These are phyloP conservation scores for Wickerhamiella vanderwaltii DNA, from an alignment of 805 yeast species.

Conservation along the genomic window DNA sequence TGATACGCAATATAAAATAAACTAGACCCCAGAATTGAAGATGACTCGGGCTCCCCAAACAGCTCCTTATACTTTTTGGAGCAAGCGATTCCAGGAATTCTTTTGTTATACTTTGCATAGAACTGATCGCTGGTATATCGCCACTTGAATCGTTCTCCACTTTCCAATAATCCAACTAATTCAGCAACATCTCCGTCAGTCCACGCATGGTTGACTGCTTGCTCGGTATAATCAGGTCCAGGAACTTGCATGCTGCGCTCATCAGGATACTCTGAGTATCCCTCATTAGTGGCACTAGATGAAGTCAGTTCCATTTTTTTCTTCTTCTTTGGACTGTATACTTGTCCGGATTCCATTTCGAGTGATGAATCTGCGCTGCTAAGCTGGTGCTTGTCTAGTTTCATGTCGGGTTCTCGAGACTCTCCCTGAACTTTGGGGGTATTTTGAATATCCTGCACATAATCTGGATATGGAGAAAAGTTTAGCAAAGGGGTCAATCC, in stretches of 20 bases:
- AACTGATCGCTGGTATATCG: slow-evolving; percentile 38
- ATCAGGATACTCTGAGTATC: slow-evolving; percentile 1
- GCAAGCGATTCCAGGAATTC: slow-evolving; percentile 42
- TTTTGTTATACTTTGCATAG: slow-evolving; percentile 27
- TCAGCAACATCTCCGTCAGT: slow-evolving; percentile 35
- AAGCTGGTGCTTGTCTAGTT: not conserved
- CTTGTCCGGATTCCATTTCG: not conserved
- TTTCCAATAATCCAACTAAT: slow-evolving; percentile 36
- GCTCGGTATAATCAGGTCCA: slow-evolving; percentile 13
- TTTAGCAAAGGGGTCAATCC: slow-evolving; percentile 6
- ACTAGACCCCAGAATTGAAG: slow-evolving; percentile 37
- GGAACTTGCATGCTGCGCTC: slow-evolving; percentile 17
- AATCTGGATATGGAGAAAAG: slow-evolving; percentile 6
- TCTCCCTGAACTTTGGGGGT: not conserved
- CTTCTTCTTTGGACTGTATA: slow-evolving; percentile 3
- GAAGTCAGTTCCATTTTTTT: not conserved
- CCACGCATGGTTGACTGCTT: slow-evolving; percentile 24
- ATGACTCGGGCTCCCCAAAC: slow-evolving; percentile 43
- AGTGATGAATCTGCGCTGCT: not conserved
- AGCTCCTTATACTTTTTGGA: slow-evolving; percentile 42
- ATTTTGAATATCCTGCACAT: not conserved
- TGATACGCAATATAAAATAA: slow-evolving; percentile 40
- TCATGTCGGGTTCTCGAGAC: not conserved
- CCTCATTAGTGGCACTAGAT: too few species aligned
- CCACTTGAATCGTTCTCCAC: slow-evolving; percentile 51